Conservation (phyloP, 176 grass and related monocot genomes). For the Zea luxurians region DNA sequence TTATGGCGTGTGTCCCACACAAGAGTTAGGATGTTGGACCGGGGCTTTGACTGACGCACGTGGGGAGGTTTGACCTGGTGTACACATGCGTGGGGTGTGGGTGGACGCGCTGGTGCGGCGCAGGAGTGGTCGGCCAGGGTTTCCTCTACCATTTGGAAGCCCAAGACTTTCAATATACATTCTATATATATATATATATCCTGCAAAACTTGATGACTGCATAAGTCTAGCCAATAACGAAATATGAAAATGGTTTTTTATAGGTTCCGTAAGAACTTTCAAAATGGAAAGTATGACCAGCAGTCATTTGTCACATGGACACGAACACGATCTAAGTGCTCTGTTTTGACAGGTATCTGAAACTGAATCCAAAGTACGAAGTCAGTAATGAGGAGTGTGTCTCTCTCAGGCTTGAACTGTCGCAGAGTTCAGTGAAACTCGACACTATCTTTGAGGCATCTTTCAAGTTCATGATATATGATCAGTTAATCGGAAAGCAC, state of each 20-base stretch:
- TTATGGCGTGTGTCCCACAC: too few relatives aligned
- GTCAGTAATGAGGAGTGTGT: background rate
- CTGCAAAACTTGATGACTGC: background rate
- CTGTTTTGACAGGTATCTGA: slow-evolving; percentile 17
- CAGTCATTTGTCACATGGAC: background rate
- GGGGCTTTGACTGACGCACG: too few relatives aligned
- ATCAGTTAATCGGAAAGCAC: background rate
- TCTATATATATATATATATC: too few relatives aligned
- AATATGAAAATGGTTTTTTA: background rate
- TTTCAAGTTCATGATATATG: slow-evolving; percentile 9
- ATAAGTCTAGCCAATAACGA: background rate
- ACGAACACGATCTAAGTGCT: background rate
- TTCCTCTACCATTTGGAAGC: too few relatives aligned
- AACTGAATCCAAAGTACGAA: slow-evolving; percentile 28
- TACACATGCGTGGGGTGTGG: too few relatives aligned
- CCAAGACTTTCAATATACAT: too few relatives aligned
- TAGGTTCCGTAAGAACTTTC: background rate
- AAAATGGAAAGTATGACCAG: background rate
- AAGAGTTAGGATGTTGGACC: too few relatives aligned
- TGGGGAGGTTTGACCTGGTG: too few relatives aligned
- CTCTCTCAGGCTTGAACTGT: slow-evolving; percentile 28
- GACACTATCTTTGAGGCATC: background rate
- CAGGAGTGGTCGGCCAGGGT: too few relatives aligned
- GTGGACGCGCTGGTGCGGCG: too few relatives aligned
- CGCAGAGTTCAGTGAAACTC: background rate